Evolutionary conservation across 2,329 filamentous ascomycete genomes (phyloP).

Genomic region (Davidsoniella australis): DNA sequence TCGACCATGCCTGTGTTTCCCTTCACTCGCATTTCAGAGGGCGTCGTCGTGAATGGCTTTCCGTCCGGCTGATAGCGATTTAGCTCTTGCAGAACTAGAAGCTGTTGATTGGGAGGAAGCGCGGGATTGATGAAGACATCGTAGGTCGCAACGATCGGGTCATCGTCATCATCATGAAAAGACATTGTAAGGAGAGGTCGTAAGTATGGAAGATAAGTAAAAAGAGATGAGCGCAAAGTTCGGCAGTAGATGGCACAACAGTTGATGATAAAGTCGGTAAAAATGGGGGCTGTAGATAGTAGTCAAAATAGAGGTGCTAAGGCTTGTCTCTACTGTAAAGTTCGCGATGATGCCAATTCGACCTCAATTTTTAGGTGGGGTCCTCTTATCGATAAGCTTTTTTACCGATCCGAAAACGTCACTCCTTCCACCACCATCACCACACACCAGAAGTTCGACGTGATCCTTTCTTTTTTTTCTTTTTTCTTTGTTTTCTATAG

Average conservation of each 20-base stretch:
- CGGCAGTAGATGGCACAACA: neutral
- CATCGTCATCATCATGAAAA: conserved; percentile 27
- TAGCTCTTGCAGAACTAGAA: conserved; percentile 79
- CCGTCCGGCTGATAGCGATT: conserved; percentile 49
- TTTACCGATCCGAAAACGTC: conserved; percentile 1
- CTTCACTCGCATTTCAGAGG: conserved; percentile 68
- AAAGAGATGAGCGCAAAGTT: too few species aligned
- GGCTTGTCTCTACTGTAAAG: neutral
- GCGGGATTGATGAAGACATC: conserved; percentile 71
- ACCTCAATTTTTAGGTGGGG: conserved; percentile 5
- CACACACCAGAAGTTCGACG: neutral
- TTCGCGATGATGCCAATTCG: neutral
- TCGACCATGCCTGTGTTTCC: conserved; percentile 69
- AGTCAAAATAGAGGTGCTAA: neutral
- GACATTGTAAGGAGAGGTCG: conserved; percentile 8
- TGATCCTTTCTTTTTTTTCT: neutral
- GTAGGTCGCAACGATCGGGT: conserved; percentile 61
- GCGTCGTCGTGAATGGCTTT: conserved; percentile 38
- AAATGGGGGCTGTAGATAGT: neutral
- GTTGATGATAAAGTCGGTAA: too few species aligned
- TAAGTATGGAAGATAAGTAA: too few species aligned
- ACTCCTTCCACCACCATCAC: neutral
- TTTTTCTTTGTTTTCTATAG: neutral
- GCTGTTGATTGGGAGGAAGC: conserved; percentile 42
- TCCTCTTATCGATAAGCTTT: conserved; percentile 9